Evolutionary conservation across 2,329 filamentous ascomycete genomes (phyloP).

Genomic region (Macrophomina pseudophaseolina): DNA sequence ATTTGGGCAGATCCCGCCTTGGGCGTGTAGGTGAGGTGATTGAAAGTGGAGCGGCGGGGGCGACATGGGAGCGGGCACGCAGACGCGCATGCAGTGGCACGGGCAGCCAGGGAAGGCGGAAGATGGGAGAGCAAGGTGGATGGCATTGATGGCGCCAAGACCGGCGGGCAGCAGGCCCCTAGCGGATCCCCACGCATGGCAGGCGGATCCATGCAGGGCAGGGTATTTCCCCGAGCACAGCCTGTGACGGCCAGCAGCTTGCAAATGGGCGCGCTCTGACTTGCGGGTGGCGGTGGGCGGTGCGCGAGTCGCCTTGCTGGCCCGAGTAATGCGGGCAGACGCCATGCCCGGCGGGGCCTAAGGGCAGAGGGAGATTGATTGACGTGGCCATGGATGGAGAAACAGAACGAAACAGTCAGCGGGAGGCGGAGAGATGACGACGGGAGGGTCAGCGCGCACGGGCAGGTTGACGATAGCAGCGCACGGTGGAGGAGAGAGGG

Average conservation of each 20-base stretch:
- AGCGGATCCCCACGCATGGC: constrained; percentile 13
- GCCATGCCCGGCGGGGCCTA: background rate
- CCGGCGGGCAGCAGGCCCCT: constrained; percentile 1
- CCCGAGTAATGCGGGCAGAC: constrained; percentile 6
- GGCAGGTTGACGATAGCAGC: background rate
- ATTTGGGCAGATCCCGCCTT: constrained; percentile 23
- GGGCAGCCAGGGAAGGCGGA: constrained; percentile 12
- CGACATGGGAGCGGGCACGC: constrained; percentile 25
- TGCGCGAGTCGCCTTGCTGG: background rate
- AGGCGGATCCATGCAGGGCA: constrained; percentile 26
- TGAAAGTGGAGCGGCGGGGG: constrained; percentile 27
- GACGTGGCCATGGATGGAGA: constrained; percentile 8
- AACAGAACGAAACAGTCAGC: constrained; percentile 22
- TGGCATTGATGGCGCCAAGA: constrained; percentile 23
- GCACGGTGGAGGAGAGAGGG: background rate
- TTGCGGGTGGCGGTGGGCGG: constrained; percentile 5
- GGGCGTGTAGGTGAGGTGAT: constrained; percentile 26
- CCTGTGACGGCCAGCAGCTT: constrained; percentile 22
- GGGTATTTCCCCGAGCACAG: constrained; percentile 22
- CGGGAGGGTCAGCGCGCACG: background rate
- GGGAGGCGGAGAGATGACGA: constrained; percentile 5
- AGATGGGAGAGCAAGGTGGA: constrained; percentile 15
- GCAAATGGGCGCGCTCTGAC: constrained; percentile 22
- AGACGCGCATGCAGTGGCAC: constrained; percentile 25
- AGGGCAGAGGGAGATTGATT: constrained; percentile 18